Evolutionary conservation across 1,139 yeast species (phyloP), one percentile per base, ranked within the genome.

Genomic region (Yamadazyma atmosphaerica): DNA sequence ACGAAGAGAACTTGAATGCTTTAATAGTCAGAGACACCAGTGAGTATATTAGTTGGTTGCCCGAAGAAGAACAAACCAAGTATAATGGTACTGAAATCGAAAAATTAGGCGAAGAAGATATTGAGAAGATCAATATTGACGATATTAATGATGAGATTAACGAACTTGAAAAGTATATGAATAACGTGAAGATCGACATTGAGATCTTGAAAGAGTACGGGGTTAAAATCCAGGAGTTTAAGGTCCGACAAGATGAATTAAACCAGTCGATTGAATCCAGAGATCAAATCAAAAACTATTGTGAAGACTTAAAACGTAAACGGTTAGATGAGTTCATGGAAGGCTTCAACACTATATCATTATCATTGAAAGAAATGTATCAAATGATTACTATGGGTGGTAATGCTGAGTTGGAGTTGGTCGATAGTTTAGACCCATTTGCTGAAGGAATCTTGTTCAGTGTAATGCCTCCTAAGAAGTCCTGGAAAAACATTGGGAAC

Each of bases 341-440:
- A 46, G 98, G 99, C 0, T 92, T 94, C 65, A 80, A 83, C 49
- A 73, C 81, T 22, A 94, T 94, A 26, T 89, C 98, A 1, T 72
- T 83, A 61, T 86, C 96, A 6, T 74, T 94, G 46, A 92, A 92
- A 60, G 97, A 88, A 54, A 90, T 94, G 98, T 94, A 94, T 56
- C 95, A 90, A 55, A 87, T 92, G 95, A 92, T 94, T 44, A 94
- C 98, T 0, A 89, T 92, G 95, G 98, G 98, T 12, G 99, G 99
- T 29, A 94, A 90, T 67, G 99, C 99, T 0, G 98, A 94, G 60
- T 72, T 94, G 32, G 99, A 94, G 57, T 74, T 92, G 38, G 98
- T 90, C 15, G 98, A 94, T 58, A 84, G 95, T 49, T 75, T 92
- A 54, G 98, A 94, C 61, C 98, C 98, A n/a, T 94, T 94, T 55